A percentile compares a stretch with the other conserved stretches of the same genome.
Conservation (phyloP, 495 filamentous ascomycete species). For the Recurvomyces mirabilis region DNA sequence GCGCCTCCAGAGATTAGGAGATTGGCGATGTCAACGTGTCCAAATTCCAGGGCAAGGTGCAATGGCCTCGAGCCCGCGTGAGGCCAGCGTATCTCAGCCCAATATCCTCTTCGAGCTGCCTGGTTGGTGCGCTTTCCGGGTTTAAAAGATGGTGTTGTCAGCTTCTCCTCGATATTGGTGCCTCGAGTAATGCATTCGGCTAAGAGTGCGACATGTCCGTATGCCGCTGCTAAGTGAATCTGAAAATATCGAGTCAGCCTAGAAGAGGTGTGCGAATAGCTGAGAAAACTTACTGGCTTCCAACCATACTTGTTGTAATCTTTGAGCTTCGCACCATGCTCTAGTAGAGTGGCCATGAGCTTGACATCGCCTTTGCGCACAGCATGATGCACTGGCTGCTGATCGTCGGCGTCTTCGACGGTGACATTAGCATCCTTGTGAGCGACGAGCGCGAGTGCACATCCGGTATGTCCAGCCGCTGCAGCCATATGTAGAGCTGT, state of each 20-base stretch:
- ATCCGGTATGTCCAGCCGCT: conserved; percentile 11
- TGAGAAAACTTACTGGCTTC: conserved; percentile 10
- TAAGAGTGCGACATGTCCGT: conserved; percentile 22
- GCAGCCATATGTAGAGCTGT: conserved; percentile 21
- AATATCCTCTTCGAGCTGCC: conserved; percentile 23
- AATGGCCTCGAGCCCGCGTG: conserved; percentile 22
- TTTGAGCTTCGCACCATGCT: conserved; percentile 18
- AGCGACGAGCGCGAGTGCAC: conserved; percentile 13
- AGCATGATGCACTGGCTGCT: conserved; percentile 24
- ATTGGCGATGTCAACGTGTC: conserved; percentile 20
- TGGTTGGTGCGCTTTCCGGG: conserved; percentile 18
- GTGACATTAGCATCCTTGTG: conserved; percentile 17
- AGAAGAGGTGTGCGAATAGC: too few relatives aligned
- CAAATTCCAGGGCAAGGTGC: conserved; percentile 24
- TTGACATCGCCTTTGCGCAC: conserved; percentile 19
- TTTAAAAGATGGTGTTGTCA: conserved; percentile 19
- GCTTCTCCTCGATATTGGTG: conserved; percentile 22
- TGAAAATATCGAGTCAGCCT: too few relatives aligned
- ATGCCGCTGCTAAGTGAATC: conserved; percentile 24
- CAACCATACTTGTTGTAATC: conserved; percentile 22
- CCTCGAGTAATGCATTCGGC: conserved; percentile 18
- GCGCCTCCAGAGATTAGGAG: conserved; percentile 22
- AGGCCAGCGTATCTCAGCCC: conserved; percentile 27
- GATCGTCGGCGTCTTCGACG: conserved; percentile 15
- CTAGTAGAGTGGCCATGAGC: conserved; percentile 16